Base-by-base conservation (phyloP, 2,329 filamentous ascomycete genomes). In the Fulvia fulva region DNA sequence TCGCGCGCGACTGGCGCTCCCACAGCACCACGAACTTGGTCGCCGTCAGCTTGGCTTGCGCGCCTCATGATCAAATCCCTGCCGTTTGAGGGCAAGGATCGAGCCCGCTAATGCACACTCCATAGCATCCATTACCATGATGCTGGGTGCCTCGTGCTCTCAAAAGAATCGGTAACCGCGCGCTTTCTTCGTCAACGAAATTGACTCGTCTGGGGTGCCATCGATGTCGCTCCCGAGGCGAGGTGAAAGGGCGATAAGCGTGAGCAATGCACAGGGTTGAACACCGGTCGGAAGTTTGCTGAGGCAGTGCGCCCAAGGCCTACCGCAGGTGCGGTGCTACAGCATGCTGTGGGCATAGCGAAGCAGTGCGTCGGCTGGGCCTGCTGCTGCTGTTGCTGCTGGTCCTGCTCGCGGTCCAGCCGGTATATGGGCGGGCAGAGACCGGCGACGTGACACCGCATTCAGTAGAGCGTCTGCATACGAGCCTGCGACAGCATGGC, bases 221-320 rank as follows among this genome's bases (percentile, higher is more conserved):
- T 41, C 25, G n/a, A 47, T 41, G 37, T 8, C 5, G 23, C 19
- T 5, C 25, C n/a, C 16, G 41, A 54, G 16, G 37, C 19, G 21
- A 41, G 14, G 37, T 6, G n/a, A 14, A 6, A 28, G 37, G 22
- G 30, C 32, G 19, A 30, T 46, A 32, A 46, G 41, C 25, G 41
- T 45, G 23, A 26, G 22, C 52, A 45, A 45, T 32, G 43, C 26
- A 41, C 57, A 49, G 49, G 45, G 43, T 34, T 37, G 50, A 44
- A 45, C 43, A 55, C 55, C 52, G 51, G 43, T 60, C 56, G 59
- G 59, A 61, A 57, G 56, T 58, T 61, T 61, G 56, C 59, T 59
- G 44, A 37, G 46, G 58, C 55, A 41, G 51, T 61, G 55, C 47
- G 14, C n/a, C 50, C 54, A 32, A 34, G 26, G 30, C 28, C 25